A percentile compares a stretch with the other conserved stretches of the same genome.
Conservation (phyloP, 768 basidiomycete genomes). For the Suillus alpinus region DNA sequence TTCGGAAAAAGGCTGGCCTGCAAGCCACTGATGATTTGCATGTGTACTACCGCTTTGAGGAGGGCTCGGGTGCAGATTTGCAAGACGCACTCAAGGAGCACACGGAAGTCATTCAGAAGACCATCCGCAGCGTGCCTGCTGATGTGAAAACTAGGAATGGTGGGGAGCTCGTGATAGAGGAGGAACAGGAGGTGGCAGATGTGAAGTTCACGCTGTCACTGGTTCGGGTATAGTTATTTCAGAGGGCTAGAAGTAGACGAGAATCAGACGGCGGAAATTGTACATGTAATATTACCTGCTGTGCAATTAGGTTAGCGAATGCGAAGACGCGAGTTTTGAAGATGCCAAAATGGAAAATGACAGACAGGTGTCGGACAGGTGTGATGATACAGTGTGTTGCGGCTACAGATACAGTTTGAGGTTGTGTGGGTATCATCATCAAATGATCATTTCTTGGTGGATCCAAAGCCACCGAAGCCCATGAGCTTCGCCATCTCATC, state of each 20-base stretch:
- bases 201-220: conserved; percentile 73
- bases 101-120: conserved; percentile 66
- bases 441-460: conserved; percentile 67
- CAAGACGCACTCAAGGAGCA: conserved; percentile 63
- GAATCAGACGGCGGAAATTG: conserved; percentile 5
- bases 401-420: conserved; percentile 11
- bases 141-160: conserved; percentile 53
- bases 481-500: conserved; percentile 77
- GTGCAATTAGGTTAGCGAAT: conserved; percentile 2
- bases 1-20: conserved; percentile 93
- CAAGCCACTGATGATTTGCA: conserved; percentile 94
- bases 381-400: conserved; percentile 14
- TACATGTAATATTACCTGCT: conserved; percentile 20
- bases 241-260: not conserved
- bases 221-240: conserved; percentile 35
- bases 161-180: conserved; percentile 63
- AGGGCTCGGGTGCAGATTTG: conserved; percentile 62
- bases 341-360: not conserved
- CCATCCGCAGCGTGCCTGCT: conserved; percentile 68
- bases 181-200: conserved; percentile 85
- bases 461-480: conserved; percentile 91
- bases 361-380: conserved; percentile 1
- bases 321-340: not conserved
- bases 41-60: conserved; percentile 80
- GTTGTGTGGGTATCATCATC: conserved; percentile 19